Percentiles rank a stretch among this genome's conserved stretches.
Conservation (phyloP, 352 stramenopile genomes). For the Blastocystis sp. region DNA sequence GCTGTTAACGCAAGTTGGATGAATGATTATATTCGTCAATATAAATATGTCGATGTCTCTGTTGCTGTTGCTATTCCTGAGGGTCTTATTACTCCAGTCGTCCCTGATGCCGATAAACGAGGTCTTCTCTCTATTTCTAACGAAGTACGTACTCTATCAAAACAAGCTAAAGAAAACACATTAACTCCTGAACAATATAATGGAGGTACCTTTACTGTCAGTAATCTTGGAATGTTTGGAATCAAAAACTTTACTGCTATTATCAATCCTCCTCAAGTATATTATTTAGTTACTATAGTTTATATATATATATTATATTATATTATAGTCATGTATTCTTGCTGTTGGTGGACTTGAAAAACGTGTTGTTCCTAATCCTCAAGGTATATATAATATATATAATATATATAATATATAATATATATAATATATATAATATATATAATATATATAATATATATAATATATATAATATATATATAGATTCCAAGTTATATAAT, state of each 20-base stretch:
- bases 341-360: conserved; percentile 74
- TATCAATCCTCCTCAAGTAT: conserved; percentile 90
- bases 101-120: conserved; percentile 71
- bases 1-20: conserved; percentile 64
- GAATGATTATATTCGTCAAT: conserved; percentile 49
- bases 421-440: conserved; percentile 37
- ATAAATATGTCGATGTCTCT: conserved; percentile 80
- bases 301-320: too few relatives aligned
- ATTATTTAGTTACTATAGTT: too few relatives aligned
- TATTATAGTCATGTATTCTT: conserved; percentile 93
- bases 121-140: conserved; percentile 75
- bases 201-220: conserved; percentile 78
- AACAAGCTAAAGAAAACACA: conserved; percentile 79
- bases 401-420: conserved; percentile 45
- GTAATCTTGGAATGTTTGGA: conserved; percentile 94
- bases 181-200: conserved; percentile 89
- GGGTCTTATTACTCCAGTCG: conserved; percentile 86
- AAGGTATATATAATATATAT: too few relatives aligned
- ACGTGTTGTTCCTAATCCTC: conserved; percentile 50
- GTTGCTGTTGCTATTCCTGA: conserved; percentile 78
- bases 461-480: neutral
- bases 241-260: conserved; percentile 91
- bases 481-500: too few relatives aligned
- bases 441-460: too few relatives aligned
- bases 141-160: conserved; percentile 82